Evolutionary conservation across 1,284 basidiomycete genomes (phyloP).

Genomic region (Schizopora paradoxa): DNA sequence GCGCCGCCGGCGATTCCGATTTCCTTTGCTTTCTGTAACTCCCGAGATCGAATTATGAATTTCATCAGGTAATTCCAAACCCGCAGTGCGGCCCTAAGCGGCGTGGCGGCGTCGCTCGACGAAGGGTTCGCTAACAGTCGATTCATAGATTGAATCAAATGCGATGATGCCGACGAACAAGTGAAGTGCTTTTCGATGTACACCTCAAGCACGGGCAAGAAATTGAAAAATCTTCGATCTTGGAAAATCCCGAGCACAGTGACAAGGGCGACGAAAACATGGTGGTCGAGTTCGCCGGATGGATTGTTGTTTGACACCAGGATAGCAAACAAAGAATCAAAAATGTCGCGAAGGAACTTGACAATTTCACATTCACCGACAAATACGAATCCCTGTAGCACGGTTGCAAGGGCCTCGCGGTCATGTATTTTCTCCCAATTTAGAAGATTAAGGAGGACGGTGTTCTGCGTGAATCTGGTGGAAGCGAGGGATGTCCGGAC

Average conservation of each 20-base stretch:
- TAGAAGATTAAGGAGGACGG: conserved; percentile 77
- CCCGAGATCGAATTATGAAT: conserved; percentile 84
- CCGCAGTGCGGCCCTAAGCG: conserved; percentile 85
- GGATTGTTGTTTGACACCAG: conserved; percentile 74
- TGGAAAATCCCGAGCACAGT: conserved; percentile 87
- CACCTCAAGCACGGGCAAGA: conserved; percentile 87
- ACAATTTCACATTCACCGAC: conserved; percentile 92
- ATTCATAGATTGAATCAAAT: conserved; percentile 85
- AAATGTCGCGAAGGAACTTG: conserved; percentile 90
- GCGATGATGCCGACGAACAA: conserved; percentile 71
- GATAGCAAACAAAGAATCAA: conserved; percentile 91
- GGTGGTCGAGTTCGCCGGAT: conserved; percentile 74
- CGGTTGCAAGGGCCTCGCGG: conserved; percentile 61
- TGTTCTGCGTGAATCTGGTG: conserved; percentile 89
- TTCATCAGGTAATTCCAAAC: conserved; percentile 97
- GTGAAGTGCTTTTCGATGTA: conserved; percentile 91
- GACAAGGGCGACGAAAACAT: conserved; percentile 89
- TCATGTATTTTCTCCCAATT: conserved; percentile 77
- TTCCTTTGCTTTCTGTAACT: conserved; percentile 81
- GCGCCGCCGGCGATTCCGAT: conserved; percentile 71
- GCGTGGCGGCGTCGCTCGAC: conserved; percentile 67
- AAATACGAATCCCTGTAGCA: conserved; percentile 85
- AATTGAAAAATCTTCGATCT: conserved; percentile 94
- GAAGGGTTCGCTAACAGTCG: conserved; percentile 73
- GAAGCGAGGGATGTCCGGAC: conserved; percentile 91